Conservation (phyloP, 768 basidiomycete species). For the Lactarius hatsudake region DNA sequence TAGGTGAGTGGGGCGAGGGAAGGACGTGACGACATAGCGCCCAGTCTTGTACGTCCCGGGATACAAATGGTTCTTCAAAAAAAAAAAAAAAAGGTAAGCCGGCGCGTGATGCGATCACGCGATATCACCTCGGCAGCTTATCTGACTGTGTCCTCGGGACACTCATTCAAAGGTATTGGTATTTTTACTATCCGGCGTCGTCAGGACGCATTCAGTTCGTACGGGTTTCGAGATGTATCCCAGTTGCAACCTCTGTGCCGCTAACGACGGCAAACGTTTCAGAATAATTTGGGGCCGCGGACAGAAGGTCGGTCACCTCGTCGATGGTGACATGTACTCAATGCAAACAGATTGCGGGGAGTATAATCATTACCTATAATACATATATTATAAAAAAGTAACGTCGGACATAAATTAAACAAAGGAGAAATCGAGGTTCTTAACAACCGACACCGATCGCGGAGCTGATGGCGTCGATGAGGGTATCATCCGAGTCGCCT, state of each 20-base stretch:
- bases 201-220: not conserved
- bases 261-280: not conserved
- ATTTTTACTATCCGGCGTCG: not conserved
- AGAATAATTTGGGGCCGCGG: not conserved
- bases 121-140: too few relatives aligned
- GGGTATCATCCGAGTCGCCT: slow-evolving; percentile 41
- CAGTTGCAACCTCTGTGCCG: not conserved
- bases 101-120: too few relatives aligned
- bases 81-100: too few relatives aligned
- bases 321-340: not conserved
- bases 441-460: slow-evolving; percentile 14
- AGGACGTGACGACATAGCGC: too few relatives aligned
- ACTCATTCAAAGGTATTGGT: not conserved
- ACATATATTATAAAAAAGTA: not conserved
- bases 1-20: too few relatives aligned
- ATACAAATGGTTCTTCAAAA: too few relatives aligned
- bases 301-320: not conserved
- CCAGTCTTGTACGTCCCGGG: too few relatives aligned
- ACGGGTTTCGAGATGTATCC: not conserved
- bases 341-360: not conserved
- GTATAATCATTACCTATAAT: not conserved
- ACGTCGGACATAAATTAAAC: not conserved
- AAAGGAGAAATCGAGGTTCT: not conserved
- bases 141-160: not conserved
- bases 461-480: slow-evolving; percentile 36